Percentiles rank a stretch among this genome's conserved stretches.
Conservation (phyloP, 345 rosid species). For the Pugionium cornutum region DNA sequence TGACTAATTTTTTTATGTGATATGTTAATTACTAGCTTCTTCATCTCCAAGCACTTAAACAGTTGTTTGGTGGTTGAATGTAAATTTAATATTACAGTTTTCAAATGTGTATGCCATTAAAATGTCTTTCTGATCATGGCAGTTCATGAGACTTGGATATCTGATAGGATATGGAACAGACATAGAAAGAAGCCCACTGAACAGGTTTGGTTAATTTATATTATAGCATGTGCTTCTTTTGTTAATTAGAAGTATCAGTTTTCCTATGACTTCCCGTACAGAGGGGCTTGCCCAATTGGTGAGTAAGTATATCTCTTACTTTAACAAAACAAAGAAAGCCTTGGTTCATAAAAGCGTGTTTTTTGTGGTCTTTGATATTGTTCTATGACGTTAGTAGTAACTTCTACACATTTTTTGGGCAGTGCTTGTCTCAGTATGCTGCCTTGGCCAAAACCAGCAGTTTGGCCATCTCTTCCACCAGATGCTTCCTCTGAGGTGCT, state of each 20-base stretch:
- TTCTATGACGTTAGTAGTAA: neutral
- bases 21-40: slow-evolving; percentile 12
- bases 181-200: slow-evolving; percentile 91
- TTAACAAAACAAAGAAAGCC: slow-evolving; percentile 18
- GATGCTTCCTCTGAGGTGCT: slow-evolving; percentile 84
- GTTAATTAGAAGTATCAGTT: neutral
- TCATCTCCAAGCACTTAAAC: neutral
- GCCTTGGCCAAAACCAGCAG: slow-evolving; percentile 95
- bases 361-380: slow-evolving; percentile 14
- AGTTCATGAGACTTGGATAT: slow-evolving; percentile 97
- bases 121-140: slow-evolving; percentile 44
- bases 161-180: slow-evolving; percentile 84
- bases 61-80: too few relatives aligned
- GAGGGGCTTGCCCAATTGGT: slow-evolving; percentile 14
- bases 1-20: slow-evolving; percentile 10
- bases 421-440: slow-evolving; percentile 98
- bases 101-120: slow-evolving; percentile 3
- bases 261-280: neutral
- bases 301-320: slow-evolving; percentile 15
- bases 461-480: slow-evolving; percentile 90
- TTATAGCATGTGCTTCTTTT: slow-evolving; percentile 2
- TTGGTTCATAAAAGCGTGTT: slow-evolving; percentile 5
- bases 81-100: neutral
- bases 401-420: slow-evolving; percentile 40
- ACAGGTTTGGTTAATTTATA: slow-evolving; percentile 57